A percentile compares a stretch with the other conserved stretches of the same genome.
phyloP scores from a whole-genome alignment of 305 asterid species.

The Fraxinus floribunda region DNA sequence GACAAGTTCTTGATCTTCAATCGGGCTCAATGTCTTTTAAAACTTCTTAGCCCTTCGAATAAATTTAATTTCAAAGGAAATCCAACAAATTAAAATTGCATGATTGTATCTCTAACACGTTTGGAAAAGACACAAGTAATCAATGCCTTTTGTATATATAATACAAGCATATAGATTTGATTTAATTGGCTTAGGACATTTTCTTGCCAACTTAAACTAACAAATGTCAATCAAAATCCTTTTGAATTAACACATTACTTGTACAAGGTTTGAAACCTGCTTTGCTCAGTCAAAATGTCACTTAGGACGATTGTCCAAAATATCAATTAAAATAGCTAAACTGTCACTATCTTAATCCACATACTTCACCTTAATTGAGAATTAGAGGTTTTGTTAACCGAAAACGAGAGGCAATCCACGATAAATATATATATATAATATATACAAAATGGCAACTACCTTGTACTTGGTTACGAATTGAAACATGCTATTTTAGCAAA shows the following conservation, averaged over 20 bases:
- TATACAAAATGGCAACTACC: slow-evolving; percentile 49
- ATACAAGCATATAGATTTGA: neutral
- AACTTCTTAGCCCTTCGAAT: neutral
- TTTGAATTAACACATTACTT: neutral
- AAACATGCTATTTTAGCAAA: slow-evolving; percentile 17
- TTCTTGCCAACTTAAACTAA: slow-evolving; percentile 26
- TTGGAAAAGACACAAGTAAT: neutral
- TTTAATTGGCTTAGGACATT: neutral
- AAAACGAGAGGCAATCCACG: slow-evolving; percentile 54
- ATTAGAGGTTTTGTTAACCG: slow-evolving; percentile 31
- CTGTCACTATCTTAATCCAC: slow-evolving; percentile 43
- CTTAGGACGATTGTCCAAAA: neutral
- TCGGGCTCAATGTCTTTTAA: neutral
- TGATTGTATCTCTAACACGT: neutral
- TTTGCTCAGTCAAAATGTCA: slow-evolving; percentile 17
- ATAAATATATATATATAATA: slow-evolving; percentile 27
- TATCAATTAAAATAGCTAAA: slow-evolving; percentile 38
- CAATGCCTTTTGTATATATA: neutral
- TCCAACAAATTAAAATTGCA: neutral
- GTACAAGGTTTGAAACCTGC: neutral
- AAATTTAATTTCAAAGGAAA: neutral
- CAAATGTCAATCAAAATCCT: neutral
- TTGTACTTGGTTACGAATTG: slow-evolving; percentile 34
- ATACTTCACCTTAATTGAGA: slow-evolving; percentile 40
- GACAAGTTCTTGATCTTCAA: neutral